phyloP scores from a whole-genome alignment of 768 basidiomycete genomes.

The Sarcomyxa edulis region DNA sequence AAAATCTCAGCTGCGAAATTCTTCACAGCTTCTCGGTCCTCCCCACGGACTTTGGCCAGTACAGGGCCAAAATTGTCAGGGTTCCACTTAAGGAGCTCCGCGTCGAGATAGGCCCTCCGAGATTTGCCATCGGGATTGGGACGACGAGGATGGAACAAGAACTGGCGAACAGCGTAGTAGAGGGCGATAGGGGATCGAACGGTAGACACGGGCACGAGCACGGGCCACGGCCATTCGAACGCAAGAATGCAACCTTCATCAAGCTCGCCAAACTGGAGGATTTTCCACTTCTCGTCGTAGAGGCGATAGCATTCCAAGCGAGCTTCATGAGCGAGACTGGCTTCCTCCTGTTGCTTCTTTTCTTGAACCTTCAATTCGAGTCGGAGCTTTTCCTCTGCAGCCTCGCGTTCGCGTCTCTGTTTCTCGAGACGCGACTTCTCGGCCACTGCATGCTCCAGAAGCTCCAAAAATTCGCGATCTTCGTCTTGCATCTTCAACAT shows the following conservation, averaged over 20 bases:
- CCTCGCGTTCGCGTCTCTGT: too few species aligned
- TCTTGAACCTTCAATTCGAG: too few species aligned
- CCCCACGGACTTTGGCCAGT: constrained; percentile 24
- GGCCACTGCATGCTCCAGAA: too few species aligned
- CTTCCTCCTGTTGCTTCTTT: too few species aligned
- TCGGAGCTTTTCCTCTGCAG: too few species aligned
- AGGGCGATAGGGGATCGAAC: constrained; percentile 29
- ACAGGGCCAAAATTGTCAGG: constrained; percentile 47
- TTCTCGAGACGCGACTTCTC: too few species aligned
- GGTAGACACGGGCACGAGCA: constrained; percentile 15
- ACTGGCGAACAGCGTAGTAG: constrained; percentile 25
- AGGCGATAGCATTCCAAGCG: too few species aligned
- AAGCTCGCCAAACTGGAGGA: constrained; percentile 19
- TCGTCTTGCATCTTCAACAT: too few species aligned
- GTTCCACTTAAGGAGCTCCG: constrained; percentile 50
- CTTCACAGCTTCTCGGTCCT: constrained; percentile 26
- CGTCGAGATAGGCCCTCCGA: constrained; percentile 27
- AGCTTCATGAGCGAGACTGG: too few species aligned
- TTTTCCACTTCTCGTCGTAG: constrained; percentile 33
- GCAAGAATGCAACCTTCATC: background rate
- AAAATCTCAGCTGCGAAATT: background rate
- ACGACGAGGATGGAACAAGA: constrained; percentile 33
- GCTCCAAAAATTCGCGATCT: too few species aligned
- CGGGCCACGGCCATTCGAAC: constrained; percentile 40
- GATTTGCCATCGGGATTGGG: constrained; percentile 23